A percentile compares a stretch with the other conserved stretches of the same genome.
phyloP scores from a whole-genome alignment of 2,329 filamentous ascomycete species.

The Phaeosphaeria sp. region DNA sequence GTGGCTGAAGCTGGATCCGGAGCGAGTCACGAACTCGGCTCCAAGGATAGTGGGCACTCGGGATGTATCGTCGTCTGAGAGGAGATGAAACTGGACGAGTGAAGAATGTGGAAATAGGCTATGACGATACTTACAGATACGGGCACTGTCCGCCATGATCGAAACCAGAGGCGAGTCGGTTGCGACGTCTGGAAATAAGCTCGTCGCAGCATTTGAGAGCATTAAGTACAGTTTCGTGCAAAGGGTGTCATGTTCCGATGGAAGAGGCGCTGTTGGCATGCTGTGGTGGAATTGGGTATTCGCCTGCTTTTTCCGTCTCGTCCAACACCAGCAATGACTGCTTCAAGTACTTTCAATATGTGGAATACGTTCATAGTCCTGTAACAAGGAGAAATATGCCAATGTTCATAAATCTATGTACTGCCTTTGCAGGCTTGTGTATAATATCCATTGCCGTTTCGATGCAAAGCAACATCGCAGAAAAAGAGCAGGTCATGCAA shows the following conservation, averaged over 20 bases:
- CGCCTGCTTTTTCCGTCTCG: not conserved
- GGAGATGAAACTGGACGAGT: not conserved
- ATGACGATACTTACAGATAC: not conserved
- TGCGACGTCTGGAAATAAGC: not conserved
- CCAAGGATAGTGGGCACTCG: not conserved
- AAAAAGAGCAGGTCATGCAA: constrained; percentile 24
- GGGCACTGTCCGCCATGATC: not conserved
- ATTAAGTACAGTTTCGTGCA: not conserved
- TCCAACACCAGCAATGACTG: not conserved
- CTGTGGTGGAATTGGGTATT: too few species aligned
- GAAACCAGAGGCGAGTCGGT: not conserved
- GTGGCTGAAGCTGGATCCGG: not conserved
- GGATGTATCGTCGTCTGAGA: not conserved
- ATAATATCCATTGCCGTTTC: not conserved
- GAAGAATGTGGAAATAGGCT: not conserved
- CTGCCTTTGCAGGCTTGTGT: not conserved
- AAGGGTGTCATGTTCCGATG: too few species aligned
- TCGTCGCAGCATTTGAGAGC: not conserved
- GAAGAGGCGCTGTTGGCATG: too few species aligned
- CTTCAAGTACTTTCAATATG: not conserved
- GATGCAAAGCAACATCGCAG: not conserved
- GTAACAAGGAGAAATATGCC: not conserved
- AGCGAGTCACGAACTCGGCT: not conserved
- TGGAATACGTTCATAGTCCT: not conserved
- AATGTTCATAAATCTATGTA: constrained; percentile 7